Evolutionary conservation across 2,329 filamentous ascomycete species (phyloP).

Genomic region (Fulvia fulva): DNA sequence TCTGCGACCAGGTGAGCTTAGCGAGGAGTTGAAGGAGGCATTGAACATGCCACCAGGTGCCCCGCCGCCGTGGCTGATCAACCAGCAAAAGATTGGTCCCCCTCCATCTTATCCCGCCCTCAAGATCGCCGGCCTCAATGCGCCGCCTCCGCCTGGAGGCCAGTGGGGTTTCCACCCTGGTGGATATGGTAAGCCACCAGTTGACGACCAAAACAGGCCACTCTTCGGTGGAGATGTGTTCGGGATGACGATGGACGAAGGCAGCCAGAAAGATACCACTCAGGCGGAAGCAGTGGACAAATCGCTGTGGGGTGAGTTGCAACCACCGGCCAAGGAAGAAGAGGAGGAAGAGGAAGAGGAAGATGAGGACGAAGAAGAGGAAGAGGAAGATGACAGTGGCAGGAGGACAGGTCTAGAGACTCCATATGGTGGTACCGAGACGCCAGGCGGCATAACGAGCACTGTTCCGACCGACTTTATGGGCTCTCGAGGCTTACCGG

Average conservation of each 20-base stretch:
- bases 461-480: slow-evolving; percentile 76
- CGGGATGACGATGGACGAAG: slow-evolving; percentile 60
- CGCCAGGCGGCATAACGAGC: slow-evolving; percentile 74
- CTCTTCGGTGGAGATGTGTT: slow-evolving; percentile 94
- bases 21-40: slow-evolving; percentile 84
- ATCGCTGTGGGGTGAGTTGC: slow-evolving; percentile 86
- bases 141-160: slow-evolving; percentile 81
- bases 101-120: slow-evolving; percentile 94
- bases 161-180: slow-evolving; percentile 94
- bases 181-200: slow-evolving; percentile 91
- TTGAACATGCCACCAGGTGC: slow-evolving; percentile 90
- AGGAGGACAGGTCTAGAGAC: slow-evolving; percentile 61
- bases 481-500: slow-evolving; percentile 70
- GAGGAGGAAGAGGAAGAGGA: slow-evolving; percentile 62
- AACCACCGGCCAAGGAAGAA: slow-evolving; percentile 57
- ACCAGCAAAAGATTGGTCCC: slow-evolving; percentile 89
- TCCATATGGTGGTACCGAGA: slow-evolving; percentile 64
- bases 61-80: slow-evolving; percentile 94
- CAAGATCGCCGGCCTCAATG: slow-evolving; percentile 90
- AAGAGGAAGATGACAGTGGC: slow-evolving; percentile 61
- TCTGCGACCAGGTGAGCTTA: slow-evolving; percentile 83
- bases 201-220: slow-evolving; percentile 88
- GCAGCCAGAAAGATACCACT: slow-evolving; percentile 54
- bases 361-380: slow-evolving; percentile 69
- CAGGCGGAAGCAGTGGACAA: slow-evolving; percentile 76